Conservation (phyloP, 805 yeast species). For the Candida ortonii region DNA sequence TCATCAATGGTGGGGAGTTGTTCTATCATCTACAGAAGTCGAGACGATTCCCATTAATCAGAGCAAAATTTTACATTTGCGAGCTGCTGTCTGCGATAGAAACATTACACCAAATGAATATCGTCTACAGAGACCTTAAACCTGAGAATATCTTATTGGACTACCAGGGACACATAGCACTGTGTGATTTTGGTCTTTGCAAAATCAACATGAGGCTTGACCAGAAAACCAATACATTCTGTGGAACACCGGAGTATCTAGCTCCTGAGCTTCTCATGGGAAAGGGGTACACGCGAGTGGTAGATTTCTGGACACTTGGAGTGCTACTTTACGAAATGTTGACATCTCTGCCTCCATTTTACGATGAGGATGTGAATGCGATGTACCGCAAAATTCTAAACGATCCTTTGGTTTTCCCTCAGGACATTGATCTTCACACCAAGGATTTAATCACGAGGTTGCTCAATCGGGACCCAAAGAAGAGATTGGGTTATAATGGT, state of each 20-base stretch:
- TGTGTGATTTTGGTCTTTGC: conserved; percentile 96
- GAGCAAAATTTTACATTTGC: conserved; percentile 92
- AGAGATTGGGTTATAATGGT: conserved; percentile 75
- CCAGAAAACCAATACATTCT: conserved; percentile 85
- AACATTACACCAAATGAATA: conserved; percentile 84
- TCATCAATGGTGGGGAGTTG: conserved; percentile 95
- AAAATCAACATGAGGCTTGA: conserved; percentile 90
- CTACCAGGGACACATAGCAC: conserved; percentile 95
- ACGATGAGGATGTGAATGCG: conserved; percentile 86
- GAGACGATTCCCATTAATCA: conserved; percentile 81
- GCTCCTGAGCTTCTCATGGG: conserved; percentile 93
- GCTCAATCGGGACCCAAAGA: conserved; percentile 79
- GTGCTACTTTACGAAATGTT: conserved; percentile 92
- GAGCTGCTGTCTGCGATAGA: conserved; percentile 92
- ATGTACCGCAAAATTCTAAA: conserved; percentile 94
- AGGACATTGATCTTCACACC: conserved; percentile 81
- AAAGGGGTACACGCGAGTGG: conserved; percentile 92
- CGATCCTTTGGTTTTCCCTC: conserved; percentile 86
- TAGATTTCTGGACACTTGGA: conserved; percentile 99
- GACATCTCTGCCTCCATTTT: conserved; percentile 95
- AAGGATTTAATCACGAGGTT: conserved; percentile 72
- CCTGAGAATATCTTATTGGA: conserved; percentile 94
- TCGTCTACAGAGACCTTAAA: conserved; percentile 91
- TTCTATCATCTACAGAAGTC: conserved; percentile 92
- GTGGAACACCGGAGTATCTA: conserved; percentile 97